Conservation (phyloP, 2,329 filamentous ascomycete species). For the Tolypocladium endophyticum region DNA sequence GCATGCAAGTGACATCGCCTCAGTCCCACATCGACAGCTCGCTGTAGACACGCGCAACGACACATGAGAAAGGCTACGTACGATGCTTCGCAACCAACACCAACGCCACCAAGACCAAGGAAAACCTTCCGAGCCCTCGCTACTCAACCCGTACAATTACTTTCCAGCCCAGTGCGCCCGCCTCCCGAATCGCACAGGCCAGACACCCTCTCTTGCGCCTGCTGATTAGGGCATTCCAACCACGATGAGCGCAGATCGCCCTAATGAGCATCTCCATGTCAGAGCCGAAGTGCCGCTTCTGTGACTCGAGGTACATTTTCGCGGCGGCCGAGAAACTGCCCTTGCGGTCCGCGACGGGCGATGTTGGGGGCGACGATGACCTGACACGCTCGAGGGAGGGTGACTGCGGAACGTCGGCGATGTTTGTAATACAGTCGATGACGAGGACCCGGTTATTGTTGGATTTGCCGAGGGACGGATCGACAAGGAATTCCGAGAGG, state of each 20-base stretch:
- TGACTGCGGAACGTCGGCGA: conserved; percentile 35
- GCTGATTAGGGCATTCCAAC: conserved; percentile 64
- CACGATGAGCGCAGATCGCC: conserved; percentile 63
- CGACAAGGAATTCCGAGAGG: conserved; percentile 34
- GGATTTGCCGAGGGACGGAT: conserved; percentile 21
- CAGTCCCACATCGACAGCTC: not conserved
- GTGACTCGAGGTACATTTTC: conserved; percentile 46
- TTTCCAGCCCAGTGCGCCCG: conserved; percentile 57
- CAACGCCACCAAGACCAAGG: not conserved
- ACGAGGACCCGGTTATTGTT: conserved; percentile 36
- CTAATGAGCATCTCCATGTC: conserved; percentile 61
- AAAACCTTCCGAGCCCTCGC: not conserved
- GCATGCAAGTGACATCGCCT: not conserved
- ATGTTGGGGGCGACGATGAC: conserved; percentile 14
- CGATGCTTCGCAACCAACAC: not conserved
- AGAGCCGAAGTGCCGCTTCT: conserved; percentile 48
- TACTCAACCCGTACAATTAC: conserved; percentile 49
- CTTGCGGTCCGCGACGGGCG: conserved; percentile 20
- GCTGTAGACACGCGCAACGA: not conserved
- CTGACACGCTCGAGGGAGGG: conserved; percentile 30
- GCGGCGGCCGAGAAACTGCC: conserved; percentile 31
- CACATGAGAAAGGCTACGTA: not conserved
- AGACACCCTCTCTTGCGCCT: conserved; percentile 58
- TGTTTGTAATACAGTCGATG: conserved; percentile 52
- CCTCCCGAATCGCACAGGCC: conserved; percentile 65